These are phyloP conservation scores for Candida succiphila DNA, from an alignment of 805 yeast genomes.

Conservation along the genomic window DNA sequence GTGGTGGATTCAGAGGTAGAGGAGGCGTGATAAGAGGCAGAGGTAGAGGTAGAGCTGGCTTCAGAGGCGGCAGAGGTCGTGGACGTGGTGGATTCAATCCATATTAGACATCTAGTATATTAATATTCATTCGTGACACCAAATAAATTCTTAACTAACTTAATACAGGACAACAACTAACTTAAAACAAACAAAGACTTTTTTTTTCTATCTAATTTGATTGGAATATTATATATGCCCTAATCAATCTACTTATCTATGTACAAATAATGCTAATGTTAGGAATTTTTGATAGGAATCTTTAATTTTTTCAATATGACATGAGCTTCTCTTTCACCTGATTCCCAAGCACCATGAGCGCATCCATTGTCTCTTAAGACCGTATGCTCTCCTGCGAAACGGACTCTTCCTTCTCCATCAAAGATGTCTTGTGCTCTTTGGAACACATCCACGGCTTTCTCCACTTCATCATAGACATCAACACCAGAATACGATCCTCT, in stretches of 20 bases:
- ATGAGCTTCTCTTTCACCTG: slow-evolving; percentile 43
- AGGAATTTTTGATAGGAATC: too few species aligned
- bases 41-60: slow-evolving; percentile 17
- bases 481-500: slow-evolving; percentile 34
- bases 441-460: slow-evolving; percentile 25
- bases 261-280: too few species aligned
- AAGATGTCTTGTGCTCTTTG: slow-evolving; percentile 29
- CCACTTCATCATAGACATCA: slow-evolving; percentile 18
- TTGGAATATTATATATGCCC: too few species aligned
- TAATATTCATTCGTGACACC: too few species aligned
- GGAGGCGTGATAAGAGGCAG: slow-evolving; percentile 11
- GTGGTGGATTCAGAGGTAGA: slow-evolving; percentile 16
- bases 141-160: too few species aligned
- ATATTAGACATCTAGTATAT: slow-evolving; percentile 10
- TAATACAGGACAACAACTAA: too few species aligned
- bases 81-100: slow-evolving; percentile 24
- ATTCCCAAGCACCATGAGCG: slow-evolving; percentile 47
- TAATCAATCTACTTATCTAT: too few species aligned
- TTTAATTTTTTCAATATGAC: too few species aligned
- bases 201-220: too few species aligned
- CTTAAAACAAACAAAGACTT: too few species aligned
- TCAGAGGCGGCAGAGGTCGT: slow-evolving; percentile 14
- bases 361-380: slow-evolving; percentile 44
- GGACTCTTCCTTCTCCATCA: slow-evolving; percentile 26
- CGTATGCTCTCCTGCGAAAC: slow-evolving; percentile 53